Conservation (phyloP, 2,329 filamentous ascomycete genomes). For the Penicillium sp. region DNA sequence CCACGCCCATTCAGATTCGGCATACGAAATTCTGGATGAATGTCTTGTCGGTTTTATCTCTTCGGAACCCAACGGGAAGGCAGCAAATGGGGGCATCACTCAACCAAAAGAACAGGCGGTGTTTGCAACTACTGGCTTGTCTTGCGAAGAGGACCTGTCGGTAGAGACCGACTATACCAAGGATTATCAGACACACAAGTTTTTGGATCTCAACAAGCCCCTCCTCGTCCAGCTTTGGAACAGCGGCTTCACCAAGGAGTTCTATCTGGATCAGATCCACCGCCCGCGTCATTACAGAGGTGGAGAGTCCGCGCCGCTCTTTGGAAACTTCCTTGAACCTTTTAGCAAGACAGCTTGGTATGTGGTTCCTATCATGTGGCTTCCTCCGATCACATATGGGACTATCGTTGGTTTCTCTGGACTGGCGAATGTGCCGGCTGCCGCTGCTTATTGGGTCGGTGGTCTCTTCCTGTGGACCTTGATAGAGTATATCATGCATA, state of each 20-base stretch:
- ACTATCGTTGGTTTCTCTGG: too few relatives aligned
- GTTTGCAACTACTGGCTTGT: constrained; percentile 68
- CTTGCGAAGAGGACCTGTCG: constrained; percentile 73
- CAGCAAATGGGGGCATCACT: too few relatives aligned
- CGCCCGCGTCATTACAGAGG: constrained; percentile 91
- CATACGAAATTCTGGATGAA: constrained; percentile 92
- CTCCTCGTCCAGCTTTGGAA: constrained; percentile 80
- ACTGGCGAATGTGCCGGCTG: too few relatives aligned
- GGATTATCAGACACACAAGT: constrained; percentile 88
- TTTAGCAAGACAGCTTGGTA: constrained; percentile 92
- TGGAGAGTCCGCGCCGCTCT: constrained; percentile 81
- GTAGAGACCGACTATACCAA: constrained; percentile 66
- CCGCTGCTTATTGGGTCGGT: too few relatives aligned
- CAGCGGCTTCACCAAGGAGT: constrained; percentile 84
- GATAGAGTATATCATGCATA: constrained; percentile 78
- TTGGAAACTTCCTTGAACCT: constrained; percentile 97
- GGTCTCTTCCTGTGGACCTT: constrained; percentile 79
- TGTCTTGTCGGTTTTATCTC: too few relatives aligned
- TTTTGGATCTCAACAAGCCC: constrained; percentile 77
- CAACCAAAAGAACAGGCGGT: too few relatives aligned
- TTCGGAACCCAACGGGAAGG: too few relatives aligned
- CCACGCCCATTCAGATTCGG: constrained; percentile 78
- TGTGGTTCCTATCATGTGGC: constrained; percentile 73
- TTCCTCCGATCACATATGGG: constrained; percentile 68
- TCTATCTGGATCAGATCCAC: constrained; percentile 93